Evolutionary conservation across 1,284 basidiomycete genomes (phyloP).

Genomic region (Peniophora sp.): DNA sequence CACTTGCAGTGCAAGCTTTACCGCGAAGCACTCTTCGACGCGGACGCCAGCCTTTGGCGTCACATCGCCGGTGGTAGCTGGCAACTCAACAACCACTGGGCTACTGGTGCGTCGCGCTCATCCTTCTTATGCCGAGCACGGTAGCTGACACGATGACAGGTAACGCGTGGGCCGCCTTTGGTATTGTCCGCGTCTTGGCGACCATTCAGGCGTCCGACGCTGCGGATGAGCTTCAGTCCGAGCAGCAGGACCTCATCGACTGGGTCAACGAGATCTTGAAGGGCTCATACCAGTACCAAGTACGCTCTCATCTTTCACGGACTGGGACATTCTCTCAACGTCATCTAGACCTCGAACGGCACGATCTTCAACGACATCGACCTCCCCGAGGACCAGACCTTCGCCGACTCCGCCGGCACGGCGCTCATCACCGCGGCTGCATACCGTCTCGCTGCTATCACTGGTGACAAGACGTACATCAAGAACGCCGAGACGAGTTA

Average conservation of each 20-base stretch:
- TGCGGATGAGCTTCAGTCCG: slow-evolving; percentile 26
- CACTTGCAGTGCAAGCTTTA: slow-evolving; percentile 65
- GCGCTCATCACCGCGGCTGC: slow-evolving; percentile 45
- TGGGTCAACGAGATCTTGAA: slow-evolving; percentile 57
- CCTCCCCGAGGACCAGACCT: slow-evolving; percentile 21
- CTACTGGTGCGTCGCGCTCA: slow-evolving; percentile 44
- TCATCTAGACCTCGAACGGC: slow-evolving; percentile 25
- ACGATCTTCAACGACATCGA: slow-evolving; percentile 47
- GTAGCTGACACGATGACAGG: slow-evolving; percentile 32
- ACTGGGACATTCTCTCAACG: neutral
- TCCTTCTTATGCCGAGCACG: neutral
- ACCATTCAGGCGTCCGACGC: slow-evolving; percentile 43
- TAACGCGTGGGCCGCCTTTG: slow-evolving; percentile 64
- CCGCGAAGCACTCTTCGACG: slow-evolving; percentile 38
- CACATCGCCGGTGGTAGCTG: neutral
- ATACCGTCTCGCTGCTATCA: slow-evolving; percentile 31
- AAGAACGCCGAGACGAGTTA: slow-evolving; percentile 34
- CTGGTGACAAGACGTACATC: slow-evolving; percentile 23
- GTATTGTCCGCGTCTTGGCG: slow-evolving; percentile 54
- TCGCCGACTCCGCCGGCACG: slow-evolving; percentile 42
- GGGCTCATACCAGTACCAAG: slow-evolving; percentile 42
- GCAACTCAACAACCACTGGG: slow-evolving; percentile 32
- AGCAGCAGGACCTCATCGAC: slow-evolving; percentile 38
- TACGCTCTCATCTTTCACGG: slow-evolving; percentile 13
- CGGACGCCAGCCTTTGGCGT: neutral